These are phyloP conservation scores for Parachaetomium inaequale DNA, from an alignment of 495 filamentous ascomycete species.

Conservation along the genomic window DNA sequence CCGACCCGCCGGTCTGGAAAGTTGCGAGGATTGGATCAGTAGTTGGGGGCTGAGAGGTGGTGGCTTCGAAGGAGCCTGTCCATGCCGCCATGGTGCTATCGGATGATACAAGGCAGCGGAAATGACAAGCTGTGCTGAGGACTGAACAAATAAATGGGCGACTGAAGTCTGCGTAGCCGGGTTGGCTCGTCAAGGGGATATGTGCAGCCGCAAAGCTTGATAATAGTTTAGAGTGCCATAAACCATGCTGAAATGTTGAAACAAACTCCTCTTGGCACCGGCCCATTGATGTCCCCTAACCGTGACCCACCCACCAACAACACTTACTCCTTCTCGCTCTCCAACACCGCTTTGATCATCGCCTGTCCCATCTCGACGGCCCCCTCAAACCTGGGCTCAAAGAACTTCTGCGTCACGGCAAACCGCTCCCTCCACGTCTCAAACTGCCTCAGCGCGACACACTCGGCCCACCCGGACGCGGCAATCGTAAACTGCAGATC, in stretches of 20 bases:
- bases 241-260: background rate
- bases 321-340: slow-evolving; percentile 51
- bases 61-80: no score
- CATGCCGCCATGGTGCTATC: no score
- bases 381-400: slow-evolving; percentile 80
- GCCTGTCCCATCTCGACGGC: slow-evolving; percentile 84
- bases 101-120: no score
- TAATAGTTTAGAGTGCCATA: no score
- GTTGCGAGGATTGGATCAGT: no score
- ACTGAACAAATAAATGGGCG: no score
- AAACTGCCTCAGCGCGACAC: slow-evolving; percentile 85
- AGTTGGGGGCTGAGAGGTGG: no score
- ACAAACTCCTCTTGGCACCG: background rate
- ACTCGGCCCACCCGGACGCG: slow-evolving; percentile 89
- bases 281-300: background rate
- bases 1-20: no score
- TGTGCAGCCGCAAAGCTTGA: no score
- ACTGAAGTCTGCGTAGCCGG: no score
- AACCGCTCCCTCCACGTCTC: slow-evolving; percentile 87
- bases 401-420: slow-evolving; percentile 82
- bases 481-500: slow-evolving; percentile 98
- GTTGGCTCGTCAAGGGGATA: no score
- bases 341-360: slow-evolving; percentile 94
- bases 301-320: background rate
- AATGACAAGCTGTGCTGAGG: no score